phyloP scores from a whole-genome alignment of 1,284 basidiomycete genomes.

The Phellinidium pouzarii region DNA sequence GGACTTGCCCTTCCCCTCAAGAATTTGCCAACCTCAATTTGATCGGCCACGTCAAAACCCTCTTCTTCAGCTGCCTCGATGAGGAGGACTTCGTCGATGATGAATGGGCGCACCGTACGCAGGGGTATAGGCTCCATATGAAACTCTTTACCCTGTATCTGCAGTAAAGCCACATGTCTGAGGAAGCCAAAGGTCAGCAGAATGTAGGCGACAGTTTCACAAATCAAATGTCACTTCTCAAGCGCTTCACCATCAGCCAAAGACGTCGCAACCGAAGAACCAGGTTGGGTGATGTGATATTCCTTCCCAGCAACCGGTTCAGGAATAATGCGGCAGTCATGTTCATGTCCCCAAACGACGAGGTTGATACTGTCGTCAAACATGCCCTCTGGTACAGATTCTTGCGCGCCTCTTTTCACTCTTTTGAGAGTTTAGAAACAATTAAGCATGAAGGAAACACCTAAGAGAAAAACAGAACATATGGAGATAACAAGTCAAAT shows the following conservation, averaged over 20 bases:
- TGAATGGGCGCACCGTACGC: constrained; percentile 90
- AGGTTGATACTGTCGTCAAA: constrained; percentile 94
- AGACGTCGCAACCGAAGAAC: constrained; percentile 91
- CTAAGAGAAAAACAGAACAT: not conserved
- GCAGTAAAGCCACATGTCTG: constrained; percentile 84
- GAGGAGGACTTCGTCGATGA: constrained; percentile 81
- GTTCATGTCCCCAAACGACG: constrained; percentile 98
- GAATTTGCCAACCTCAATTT: constrained; percentile 76
- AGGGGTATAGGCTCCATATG: constrained; percentile 80
- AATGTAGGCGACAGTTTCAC: not conserved
- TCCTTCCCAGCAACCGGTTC: constrained; percentile 87
- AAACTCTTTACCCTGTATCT: constrained; percentile 84
- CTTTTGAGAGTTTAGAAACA: no score
- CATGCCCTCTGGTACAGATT: constrained; percentile 91
- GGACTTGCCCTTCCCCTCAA: constrained; percentile 59
- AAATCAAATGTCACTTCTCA: constrained; percentile 61
- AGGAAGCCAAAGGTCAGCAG: constrained; percentile 14
- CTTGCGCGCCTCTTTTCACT: constrained; percentile 89
- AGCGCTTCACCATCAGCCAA: constrained; percentile 85
- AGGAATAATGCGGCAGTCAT: constrained; percentile 91
- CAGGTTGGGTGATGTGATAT: constrained; percentile 93
- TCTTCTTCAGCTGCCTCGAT: constrained; percentile 70
- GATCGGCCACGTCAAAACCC: constrained; percentile 69
- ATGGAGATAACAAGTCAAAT: constrained; percentile 7
- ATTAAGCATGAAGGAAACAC: no score